phyloP scores from a whole-genome alignment of 192 early-diverging fungal species.

The Pilaira anomala region DNA sequence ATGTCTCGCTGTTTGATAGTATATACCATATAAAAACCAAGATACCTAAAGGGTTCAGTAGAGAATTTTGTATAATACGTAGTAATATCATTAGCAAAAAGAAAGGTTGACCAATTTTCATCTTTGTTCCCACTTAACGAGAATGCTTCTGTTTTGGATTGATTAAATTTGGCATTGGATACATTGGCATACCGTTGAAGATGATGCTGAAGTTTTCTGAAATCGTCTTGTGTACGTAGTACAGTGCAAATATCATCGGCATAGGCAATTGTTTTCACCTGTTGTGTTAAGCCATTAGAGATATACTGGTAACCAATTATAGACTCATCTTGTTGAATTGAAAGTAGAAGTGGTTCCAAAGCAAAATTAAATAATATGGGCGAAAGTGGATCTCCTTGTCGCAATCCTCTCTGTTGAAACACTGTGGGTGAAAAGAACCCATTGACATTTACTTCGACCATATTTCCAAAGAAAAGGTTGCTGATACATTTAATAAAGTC shows the following conservation, averaged over 20 bases:
- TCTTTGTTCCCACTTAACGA: neutral
- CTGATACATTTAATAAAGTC: neutral
- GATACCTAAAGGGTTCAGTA: neutral
- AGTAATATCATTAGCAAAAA: neutral
- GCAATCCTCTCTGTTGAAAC: constrained; percentile 18
- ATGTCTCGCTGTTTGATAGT: neutral
- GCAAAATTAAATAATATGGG: constrained; percentile 8
- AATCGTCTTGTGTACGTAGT: neutral
- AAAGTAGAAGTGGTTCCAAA: constrained; percentile 23
- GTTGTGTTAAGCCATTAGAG: neutral
- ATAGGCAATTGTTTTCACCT: constrained; percentile 1
- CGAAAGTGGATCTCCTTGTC: constrained; percentile 33
- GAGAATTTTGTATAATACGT: neutral
- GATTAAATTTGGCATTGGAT: constrained; percentile 7
- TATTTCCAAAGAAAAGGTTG: constrained; percentile 24
- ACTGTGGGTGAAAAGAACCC: neutral
- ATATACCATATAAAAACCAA: neutral
- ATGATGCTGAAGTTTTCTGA: neutral
- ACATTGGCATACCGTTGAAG: neutral
- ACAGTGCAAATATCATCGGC: constrained; percentile 23
- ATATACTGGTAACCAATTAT: neutral
- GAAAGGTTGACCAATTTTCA: neutral
- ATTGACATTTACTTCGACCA: constrained; percentile 22
- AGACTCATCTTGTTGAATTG: neutral
- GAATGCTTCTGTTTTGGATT: constrained; percentile 2